Conservation (phyloP, 306 rosid species). For the Mimosa pudica region DNA sequence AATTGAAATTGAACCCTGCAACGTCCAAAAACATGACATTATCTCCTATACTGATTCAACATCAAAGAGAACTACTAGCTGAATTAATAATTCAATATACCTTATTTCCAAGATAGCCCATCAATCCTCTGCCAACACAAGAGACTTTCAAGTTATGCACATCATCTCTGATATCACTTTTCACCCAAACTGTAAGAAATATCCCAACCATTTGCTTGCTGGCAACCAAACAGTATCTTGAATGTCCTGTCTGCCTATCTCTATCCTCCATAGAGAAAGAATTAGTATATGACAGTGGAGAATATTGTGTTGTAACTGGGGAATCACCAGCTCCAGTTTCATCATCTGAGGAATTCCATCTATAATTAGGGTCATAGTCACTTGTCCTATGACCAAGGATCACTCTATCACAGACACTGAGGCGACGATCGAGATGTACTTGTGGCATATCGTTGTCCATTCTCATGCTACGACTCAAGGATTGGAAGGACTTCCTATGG, state of each 20-base stretch:
- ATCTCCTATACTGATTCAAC: background rate
- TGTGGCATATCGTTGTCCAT: conserved; percentile 78
- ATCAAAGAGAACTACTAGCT: conserved; percentile 18
- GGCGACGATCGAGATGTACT: conserved; percentile 77
- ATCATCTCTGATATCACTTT: conserved; percentile 72
- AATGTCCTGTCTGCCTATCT: conserved; percentile 69
- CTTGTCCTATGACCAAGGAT: conserved; percentile 72
- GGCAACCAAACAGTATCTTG: conserved; percentile 87
- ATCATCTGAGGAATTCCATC: conserved; percentile 91
- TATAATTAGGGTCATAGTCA: conserved; percentile 75
- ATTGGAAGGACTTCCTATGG: conserved; percentile 90
- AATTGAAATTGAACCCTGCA: conserved; percentile 96
- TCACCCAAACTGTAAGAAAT: conserved; percentile 89
- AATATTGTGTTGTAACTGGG: conserved; percentile 56
- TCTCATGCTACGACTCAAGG: conserved; percentile 96
- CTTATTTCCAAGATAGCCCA: conserved; percentile 99
- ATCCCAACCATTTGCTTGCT: conserved; percentile 99
- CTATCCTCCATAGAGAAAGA: conserved; percentile 72
- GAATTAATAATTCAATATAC: conserved; percentile 47
- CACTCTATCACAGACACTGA: conserved; percentile 83
- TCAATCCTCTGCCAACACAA: conserved; percentile 96
- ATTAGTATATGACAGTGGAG: conserved; percentile 66
- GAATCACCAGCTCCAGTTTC: conserved; percentile 78
- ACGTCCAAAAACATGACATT: conserved; percentile 48
- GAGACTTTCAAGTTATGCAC: conserved; percentile 88